Evolutionary conservation across 345 rosid species (phyloP).

Genomic region (Excoecaria cochinchinensis): DNA sequence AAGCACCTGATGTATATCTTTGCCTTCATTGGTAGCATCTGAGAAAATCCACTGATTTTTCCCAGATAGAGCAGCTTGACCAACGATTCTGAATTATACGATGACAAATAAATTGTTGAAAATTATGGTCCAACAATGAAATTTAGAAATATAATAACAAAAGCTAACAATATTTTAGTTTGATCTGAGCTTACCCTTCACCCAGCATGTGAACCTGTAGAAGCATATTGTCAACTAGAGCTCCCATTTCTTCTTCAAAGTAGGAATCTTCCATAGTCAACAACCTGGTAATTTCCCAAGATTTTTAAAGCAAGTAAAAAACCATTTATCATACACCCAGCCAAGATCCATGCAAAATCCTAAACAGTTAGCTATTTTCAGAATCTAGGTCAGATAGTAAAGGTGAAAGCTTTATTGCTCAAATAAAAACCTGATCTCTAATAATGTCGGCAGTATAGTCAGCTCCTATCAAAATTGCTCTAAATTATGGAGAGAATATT

Average conservation of each 20-base stretch:
- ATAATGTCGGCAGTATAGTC: conserved; percentile 5
- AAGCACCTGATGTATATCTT: conserved; percentile 42
- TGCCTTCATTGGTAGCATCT: conserved; percentile 35
- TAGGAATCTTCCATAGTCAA: conserved; percentile 70
- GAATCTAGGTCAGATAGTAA: conserved; percentile 8
- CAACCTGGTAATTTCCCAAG: conserved; percentile 50
- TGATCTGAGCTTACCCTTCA: conserved; percentile 63
- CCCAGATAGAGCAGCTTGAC: conserved; percentile 67
- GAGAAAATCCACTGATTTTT: conserved; percentile 68
- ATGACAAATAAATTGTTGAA: background rate
- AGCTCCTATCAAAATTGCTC: background rate
- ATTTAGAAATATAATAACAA: background rate
- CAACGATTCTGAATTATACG: conserved; percentile 24
- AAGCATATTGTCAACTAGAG: conserved; percentile 53
- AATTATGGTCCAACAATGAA: background rate
- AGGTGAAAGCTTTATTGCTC: conserved; percentile 3
- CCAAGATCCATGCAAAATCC: background rate
- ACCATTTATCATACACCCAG: background rate
- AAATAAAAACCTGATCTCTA: background rate
- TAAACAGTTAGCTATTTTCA: conserved; percentile 7
- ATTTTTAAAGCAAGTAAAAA: conserved; percentile 19
- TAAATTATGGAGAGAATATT: background rate
- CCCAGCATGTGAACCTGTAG: conserved; percentile 60
- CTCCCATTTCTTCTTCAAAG: conserved; percentile 50
- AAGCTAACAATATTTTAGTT: no score